Conservation (phyloP, 164 flowering plant species). For the Vitis rupestris region DNA sequence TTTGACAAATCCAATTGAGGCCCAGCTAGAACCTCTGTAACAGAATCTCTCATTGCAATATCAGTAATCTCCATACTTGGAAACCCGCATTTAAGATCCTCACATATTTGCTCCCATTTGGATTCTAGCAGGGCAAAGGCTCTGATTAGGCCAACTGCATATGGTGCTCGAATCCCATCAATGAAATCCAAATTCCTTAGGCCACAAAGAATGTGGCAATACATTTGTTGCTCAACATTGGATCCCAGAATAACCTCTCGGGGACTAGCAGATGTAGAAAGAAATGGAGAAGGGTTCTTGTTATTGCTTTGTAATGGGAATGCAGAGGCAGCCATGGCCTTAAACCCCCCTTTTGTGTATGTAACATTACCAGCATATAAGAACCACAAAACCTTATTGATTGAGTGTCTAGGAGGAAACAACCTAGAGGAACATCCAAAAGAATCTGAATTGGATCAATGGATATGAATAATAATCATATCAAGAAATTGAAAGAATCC, state of each 20-base stretch:
- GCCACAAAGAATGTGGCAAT: conserved; percentile 56
- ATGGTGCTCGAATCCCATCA: conserved; percentile 39
- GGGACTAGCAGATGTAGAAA: conserved; percentile 28
- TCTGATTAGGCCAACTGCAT: conserved; percentile 37
- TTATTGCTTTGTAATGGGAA: conserved; percentile 27
- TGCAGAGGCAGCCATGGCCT: conserved; percentile 49
- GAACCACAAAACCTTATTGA: conserved; percentile 37
- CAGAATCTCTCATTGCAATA: conserved; percentile 37
- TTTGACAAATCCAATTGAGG: conserved; percentile 34
- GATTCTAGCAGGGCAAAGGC: conserved; percentile 39
- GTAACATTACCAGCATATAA: conserved; percentile 34
- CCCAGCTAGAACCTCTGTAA: conserved; percentile 37
- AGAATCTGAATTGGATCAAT: background rate
- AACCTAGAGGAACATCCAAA: conserved; percentile 22
- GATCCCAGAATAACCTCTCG: conserved; percentile 40
- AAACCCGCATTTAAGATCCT: conserved; percentile 40
- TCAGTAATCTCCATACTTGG: conserved; percentile 31
- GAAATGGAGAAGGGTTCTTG: conserved; percentile 14
- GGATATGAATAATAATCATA: background rate
- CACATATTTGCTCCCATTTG: conserved; percentile 45
- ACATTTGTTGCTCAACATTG: conserved; percentile 41
- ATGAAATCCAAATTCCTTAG: conserved; percentile 28
- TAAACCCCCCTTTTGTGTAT: conserved; percentile 37
- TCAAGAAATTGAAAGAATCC: background rate
- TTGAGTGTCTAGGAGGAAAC: conserved; percentile 30